Conservation (phyloP, 768 basidiomycete species). For the Rubroboletus pulcherrimus region DNA sequence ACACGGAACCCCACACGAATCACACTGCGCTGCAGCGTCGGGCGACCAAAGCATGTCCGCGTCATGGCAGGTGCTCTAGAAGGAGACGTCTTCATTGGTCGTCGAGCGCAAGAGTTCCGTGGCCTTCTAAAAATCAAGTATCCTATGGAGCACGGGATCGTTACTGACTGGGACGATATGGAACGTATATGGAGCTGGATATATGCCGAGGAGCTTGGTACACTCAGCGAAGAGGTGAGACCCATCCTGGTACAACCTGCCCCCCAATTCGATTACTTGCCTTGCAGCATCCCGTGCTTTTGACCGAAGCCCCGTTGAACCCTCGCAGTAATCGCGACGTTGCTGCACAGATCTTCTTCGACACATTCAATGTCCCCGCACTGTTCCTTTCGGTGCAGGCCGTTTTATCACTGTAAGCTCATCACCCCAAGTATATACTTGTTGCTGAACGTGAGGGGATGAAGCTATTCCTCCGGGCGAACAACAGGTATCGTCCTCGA, state of each 20-base stretch:
- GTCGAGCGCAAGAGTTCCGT: constrained; percentile 91
- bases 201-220: constrained; percentile 92
- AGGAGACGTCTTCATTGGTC: constrained; percentile 94
- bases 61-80: constrained; percentile 98
- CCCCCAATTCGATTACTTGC: constrained; percentile 9
- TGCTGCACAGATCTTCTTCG: constrained; percentile 98
- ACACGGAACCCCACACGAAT: constrained; percentile 22
- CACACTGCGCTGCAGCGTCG: constrained; percentile 57
- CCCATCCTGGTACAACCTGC: background rate
- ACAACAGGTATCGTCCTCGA: constrained; percentile 99
- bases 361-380: constrained; percentile 99
- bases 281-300: constrained; percentile 86
- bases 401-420: constrained; percentile 86
- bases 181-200: constrained; percentile 99
- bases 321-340: constrained; percentile 94
- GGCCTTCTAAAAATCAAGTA: constrained; percentile 98
- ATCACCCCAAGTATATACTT: background rate
- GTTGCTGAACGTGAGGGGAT: constrained; percentile 11
- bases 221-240: constrained; percentile 91
- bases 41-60: constrained; percentile 94
- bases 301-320: constrained; percentile 97
- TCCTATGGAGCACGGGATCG: constrained; percentile 98
- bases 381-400: constrained; percentile 96
- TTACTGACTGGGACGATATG: constrained; percentile 99
- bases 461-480: constrained; percentile 94